Percentiles rank a stretch among this genome's conserved stretches.
Evolutionary conservation across 208 protist species (phyloP).

Genomic region (Herpetomonas tarakana): DNA sequence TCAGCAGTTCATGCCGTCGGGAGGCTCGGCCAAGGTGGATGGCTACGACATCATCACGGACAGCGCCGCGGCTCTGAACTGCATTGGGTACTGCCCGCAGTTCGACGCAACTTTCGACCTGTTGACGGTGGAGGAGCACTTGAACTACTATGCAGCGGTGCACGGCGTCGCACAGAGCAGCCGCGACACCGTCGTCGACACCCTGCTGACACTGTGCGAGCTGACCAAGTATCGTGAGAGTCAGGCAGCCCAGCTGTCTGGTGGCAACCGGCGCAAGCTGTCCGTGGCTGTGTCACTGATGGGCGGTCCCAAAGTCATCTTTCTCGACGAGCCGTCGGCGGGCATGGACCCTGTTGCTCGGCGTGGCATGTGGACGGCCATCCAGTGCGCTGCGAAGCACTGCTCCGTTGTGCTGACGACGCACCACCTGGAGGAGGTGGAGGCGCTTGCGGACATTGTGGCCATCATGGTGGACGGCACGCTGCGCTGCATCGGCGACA

Average conservation of each 20-base stretch:
- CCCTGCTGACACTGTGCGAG: constrained; percentile 14
- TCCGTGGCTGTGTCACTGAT: constrained; percentile 49
- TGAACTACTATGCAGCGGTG: constrained; percentile 77
- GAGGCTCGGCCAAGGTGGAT: constrained; percentile 36
- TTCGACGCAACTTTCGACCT: constrained; percentile 93
- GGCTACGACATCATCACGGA: constrained; percentile 49
- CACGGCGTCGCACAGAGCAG: constrained; percentile 27
- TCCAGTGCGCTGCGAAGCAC: constrained; percentile 24
- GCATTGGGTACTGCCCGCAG: constrained; percentile 96
- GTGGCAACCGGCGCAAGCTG: constrained; percentile 64
- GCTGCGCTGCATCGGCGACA: constrained; percentile 71
- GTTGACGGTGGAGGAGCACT: constrained; percentile 92
- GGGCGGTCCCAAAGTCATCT: constrained; percentile 33
- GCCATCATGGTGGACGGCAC: constrained; percentile 83
- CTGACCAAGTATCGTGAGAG: constrained; percentile 16
- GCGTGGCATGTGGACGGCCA: constrained; percentile 62
- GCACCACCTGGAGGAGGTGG: constrained; percentile 87
- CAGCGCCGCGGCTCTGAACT: constrained; percentile 39
- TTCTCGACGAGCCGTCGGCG: constrained; percentile 58
- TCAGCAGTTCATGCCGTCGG: constrained; percentile 47
- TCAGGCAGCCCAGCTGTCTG: constrained; percentile 14
- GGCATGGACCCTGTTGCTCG: constrained; percentile 49
- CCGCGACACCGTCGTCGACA: constrained; percentile 6
- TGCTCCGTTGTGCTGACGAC: constrained; percentile 80
- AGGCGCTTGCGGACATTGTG: constrained; percentile 62